Percentiles rank a stretch among this genome's conserved stretches.
phyloP scores from a whole-genome alignment of 192 early-diverging fungal species.

The Entophlyctis luteolus region DNA sequence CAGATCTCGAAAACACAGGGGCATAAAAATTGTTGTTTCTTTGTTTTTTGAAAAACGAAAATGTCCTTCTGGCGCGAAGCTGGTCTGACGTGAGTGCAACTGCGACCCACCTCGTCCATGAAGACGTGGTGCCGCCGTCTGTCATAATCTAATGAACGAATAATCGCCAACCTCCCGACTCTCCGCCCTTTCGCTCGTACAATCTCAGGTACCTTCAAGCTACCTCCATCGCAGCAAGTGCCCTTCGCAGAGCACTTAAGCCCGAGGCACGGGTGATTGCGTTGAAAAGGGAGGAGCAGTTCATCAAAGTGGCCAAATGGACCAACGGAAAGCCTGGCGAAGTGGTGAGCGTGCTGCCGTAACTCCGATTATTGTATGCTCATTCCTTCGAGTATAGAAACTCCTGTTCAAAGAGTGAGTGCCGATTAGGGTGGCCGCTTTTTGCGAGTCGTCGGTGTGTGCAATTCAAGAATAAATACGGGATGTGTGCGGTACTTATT shows the following conservation, averaged over 20 bases:
- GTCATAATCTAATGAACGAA: too few relatives aligned
- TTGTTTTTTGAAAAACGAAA: background rate
- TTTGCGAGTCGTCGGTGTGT: too few relatives aligned
- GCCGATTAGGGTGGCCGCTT: too few relatives aligned
- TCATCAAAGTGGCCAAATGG: conserved; percentile 75
- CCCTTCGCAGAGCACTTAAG: conserved; percentile 81
- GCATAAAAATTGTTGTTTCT: background rate
- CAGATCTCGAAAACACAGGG: too few relatives aligned
- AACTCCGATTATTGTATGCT: background rate
- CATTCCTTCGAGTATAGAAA: background rate
- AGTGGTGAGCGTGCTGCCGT: conserved; percentile 50
- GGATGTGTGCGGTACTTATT: too few relatives aligned
- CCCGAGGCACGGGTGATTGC: conserved; percentile 64
- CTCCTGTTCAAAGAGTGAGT: conserved; percentile 16
- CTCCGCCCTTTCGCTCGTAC: too few relatives aligned
- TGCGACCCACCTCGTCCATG: background rate
- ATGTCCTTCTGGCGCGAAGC: conserved; percentile 53
- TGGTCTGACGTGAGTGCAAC: conserved; percentile 44
- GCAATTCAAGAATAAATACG: too few relatives aligned
- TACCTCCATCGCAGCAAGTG: conserved; percentile 72
- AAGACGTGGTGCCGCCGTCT: too few relatives aligned
- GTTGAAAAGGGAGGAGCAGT: conserved; percentile 71
- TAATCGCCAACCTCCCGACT: too few relatives aligned
- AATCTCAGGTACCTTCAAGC: conserved; percentile 79
- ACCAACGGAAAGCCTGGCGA: conserved; percentile 75